phyloP scores from a whole-genome alignment of 805 yeast species.

The Spathaspora gorwiae region DNA sequence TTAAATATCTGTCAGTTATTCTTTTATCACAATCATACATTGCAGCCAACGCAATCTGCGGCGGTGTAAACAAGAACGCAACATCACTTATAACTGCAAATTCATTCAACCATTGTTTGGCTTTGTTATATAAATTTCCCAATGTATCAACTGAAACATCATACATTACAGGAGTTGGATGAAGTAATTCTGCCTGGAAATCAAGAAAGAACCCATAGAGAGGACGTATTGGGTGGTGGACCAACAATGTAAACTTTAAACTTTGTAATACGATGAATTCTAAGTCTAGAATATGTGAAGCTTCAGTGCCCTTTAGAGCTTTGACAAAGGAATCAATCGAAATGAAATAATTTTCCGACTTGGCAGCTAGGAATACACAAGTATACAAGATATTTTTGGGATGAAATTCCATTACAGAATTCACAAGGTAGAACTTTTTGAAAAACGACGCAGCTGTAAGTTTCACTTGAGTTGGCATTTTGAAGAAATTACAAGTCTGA shows the following conservation, averaged over 20 bases:
- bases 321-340: conserved; percentile 76
- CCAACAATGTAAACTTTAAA: conserved; percentile 71
- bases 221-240: conserved; percentile 86
- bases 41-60: conserved; percentile 91
- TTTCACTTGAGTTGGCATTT: conserved; percentile 82
- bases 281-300: conserved; percentile 63
- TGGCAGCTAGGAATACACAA: conserved; percentile 85
- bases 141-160: conserved; percentile 48
- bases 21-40: conserved; percentile 63
- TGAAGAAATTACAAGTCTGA: conserved; percentile 65
- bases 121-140: conserved; percentile 66
- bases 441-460: conserved; percentile 85
- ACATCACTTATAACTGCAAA: conserved; percentile 70
- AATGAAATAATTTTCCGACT: conserved; percentile 86
- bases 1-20: conserved; percentile 62
- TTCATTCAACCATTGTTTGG: conserved; percentile 61
- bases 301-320: conserved; percentile 62
- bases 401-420: conserved; percentile 82
- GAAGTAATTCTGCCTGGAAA: conserved; percentile 55
- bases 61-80: conserved; percentile 78
- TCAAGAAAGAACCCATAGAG: conserved; percentile 94
- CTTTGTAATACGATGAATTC: conserved; percentile 77
- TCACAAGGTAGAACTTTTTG: conserved; percentile 70
- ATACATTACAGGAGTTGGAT: conserved; percentile 40
- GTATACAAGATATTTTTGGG: conserved; percentile 72